These are phyloP conservation scores for Calonectria pseudoturangicola DNA, from an alignment of 2,329 filamentous ascomycete species.

Conservation along the genomic window DNA sequence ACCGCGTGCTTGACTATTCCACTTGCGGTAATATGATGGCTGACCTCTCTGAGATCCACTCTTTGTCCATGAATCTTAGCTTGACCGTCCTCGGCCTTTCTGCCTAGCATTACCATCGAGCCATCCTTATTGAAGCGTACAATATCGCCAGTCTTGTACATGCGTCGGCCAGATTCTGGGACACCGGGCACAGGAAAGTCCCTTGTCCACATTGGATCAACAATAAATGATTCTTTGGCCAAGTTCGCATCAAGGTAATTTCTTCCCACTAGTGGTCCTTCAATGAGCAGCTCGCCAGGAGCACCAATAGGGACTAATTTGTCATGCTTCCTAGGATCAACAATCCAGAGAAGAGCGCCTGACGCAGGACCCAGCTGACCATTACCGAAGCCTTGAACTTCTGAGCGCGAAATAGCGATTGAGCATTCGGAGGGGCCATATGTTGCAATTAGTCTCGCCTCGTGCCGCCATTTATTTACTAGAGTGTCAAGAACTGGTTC, in stretches of 20 bases:
- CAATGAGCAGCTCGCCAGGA: background rate
- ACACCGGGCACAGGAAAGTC: background rate
- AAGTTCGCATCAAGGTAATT: background rate
- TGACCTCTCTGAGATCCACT: constrained; percentile 1
- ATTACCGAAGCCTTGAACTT: background rate
- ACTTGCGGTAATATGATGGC: background rate
- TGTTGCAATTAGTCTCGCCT: background rate
- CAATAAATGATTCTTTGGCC: background rate
- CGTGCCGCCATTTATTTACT: background rate
- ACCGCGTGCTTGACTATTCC: background rate
- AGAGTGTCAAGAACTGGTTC: background rate
- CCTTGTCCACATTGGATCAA: background rate
- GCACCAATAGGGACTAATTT: constrained; percentile 1
- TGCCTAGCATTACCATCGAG: background rate
- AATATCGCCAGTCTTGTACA: constrained; percentile 15
- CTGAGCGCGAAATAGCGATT: constrained; percentile 6
- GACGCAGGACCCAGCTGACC: background rate
- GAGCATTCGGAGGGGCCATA: constrained; percentile 4
- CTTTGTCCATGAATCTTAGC: constrained; percentile 6
- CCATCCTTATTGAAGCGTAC: background rate
- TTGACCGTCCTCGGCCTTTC: constrained; percentile 1
- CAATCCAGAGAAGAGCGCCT: background rate
- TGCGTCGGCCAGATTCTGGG: background rate
- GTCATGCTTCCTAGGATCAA: background rate
- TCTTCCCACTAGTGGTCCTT: background rate